Conservation (phyloP, 495 filamentous ascomycete genomes). For the Annulohypoxylon stygium region DNA sequence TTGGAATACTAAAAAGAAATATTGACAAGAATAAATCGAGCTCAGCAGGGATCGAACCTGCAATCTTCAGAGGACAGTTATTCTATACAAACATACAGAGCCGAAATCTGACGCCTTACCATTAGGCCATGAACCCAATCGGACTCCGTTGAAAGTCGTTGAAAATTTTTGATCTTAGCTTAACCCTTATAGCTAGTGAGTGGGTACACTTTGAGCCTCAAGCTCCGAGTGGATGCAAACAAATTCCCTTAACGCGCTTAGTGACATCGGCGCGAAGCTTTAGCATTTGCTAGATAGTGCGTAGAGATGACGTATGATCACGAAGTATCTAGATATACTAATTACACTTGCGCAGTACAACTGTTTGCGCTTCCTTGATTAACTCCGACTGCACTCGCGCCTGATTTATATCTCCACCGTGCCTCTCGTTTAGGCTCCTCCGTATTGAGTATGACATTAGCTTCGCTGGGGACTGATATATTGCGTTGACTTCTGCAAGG, state of each 20-base stretch:
- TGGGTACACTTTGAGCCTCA: conserved; percentile 9
- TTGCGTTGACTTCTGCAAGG: too few relatives aligned
- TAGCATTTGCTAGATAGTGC: too few relatives aligned
- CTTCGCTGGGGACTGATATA: too few relatives aligned
- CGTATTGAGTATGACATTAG: too few relatives aligned
- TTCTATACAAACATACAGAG: background rate
- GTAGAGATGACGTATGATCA: too few relatives aligned
- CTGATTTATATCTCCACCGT: too few relatives aligned
- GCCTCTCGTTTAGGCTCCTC: too few relatives aligned
- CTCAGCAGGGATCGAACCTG: conserved; percentile 50
- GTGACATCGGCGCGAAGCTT: too few relatives aligned
- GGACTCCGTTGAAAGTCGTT: background rate
- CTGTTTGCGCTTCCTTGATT: too few relatives aligned
- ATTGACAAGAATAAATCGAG: conserved; percentile 24
- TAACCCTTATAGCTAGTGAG: conserved; percentile 4
- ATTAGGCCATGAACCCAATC: conserved; percentile 35
- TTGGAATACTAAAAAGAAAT: background rate
- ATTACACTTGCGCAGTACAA: too few relatives aligned
- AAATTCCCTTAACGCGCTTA: background rate
- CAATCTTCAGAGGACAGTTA: conserved; percentile 41
- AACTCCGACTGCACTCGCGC: too few relatives aligned
- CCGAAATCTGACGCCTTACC: conserved; percentile 40
- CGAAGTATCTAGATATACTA: too few relatives aligned
- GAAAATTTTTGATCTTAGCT: background rate
- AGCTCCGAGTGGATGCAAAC: background rate